Conservation (phyloP, 2,329 filamentous ascomycete species). For the Fusarium compactum region DNA sequence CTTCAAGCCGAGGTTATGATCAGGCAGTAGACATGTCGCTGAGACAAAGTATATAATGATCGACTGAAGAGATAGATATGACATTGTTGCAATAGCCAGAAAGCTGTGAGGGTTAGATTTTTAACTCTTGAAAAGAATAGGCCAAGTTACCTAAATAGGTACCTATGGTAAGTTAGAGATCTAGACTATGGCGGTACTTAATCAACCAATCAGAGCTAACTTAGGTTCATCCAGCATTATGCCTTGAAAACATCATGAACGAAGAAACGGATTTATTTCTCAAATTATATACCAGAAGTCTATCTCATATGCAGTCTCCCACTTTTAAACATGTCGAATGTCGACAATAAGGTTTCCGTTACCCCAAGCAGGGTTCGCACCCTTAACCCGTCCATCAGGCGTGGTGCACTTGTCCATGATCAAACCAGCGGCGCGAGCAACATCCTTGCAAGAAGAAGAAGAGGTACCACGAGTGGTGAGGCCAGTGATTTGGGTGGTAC, state of each 20-base stretch:
- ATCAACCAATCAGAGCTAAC: background rate
- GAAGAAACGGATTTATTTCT: fast-evolving
- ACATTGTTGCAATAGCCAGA: too few relatives aligned
- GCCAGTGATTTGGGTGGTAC: conserved; percentile 24
- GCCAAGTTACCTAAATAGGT: too few relatives aligned
- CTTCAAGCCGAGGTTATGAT: too few relatives aligned
- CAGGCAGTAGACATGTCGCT: too few relatives aligned
- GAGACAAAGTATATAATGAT: too few relatives aligned
- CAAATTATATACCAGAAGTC: background rate
- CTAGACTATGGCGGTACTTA: background rate
- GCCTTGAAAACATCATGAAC: fast-evolving
- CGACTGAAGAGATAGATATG: too few relatives aligned
- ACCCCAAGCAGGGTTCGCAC: conserved; percentile 23
- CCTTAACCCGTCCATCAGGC: background rate
- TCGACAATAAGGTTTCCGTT: conserved; percentile 24
- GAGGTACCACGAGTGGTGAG: background rate
- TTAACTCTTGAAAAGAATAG: too few relatives aligned
- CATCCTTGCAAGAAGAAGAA: conserved; percentile 21
- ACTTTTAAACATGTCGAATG: conserved; percentile 2
- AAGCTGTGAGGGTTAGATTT: too few relatives aligned
- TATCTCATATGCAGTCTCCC: background rate
- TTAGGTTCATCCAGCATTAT: fast-evolving
- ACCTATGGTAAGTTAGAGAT: too few relatives aligned
- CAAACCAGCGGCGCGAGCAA: conserved; percentile 19
- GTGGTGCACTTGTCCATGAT: conserved; percentile 14